Base-by-base conservation (phyloP, 257 asterid genomes). In the Nicotiana sylvestris region DNA sequence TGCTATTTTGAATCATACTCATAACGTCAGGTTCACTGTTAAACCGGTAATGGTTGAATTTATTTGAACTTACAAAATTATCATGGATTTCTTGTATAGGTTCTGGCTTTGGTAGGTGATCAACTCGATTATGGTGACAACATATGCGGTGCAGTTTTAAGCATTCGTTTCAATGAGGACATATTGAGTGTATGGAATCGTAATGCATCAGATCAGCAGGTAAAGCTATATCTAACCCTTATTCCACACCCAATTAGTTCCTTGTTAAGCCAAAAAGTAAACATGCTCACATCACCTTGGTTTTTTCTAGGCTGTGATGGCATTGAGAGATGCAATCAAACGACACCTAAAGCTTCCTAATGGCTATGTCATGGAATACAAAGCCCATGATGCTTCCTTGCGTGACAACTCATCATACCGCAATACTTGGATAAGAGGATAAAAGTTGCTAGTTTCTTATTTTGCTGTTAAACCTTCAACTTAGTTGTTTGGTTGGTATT, bases 101-200 rank as follows among this genome's bases (percentile, higher is more conserved):
- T 96, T 83, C 92, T 96, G 80, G 99, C 99, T 15, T 85, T 96
- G 81, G 86, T 94, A 10, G 99, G 99, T 81, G 97, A 96, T 83
- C 98, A 94, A 81, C 97, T 96, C 17, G 99, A 96, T 66, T 93
- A 90, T 80, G 95, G 99, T 29, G 98, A 95, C 60, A 89, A 94
- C 84, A 87, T 96, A 53, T 94, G 98, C 77, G 98, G 99, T 82
- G 98, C 95, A 25, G 99, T 96, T 16, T 60, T 96, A 82, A 94
- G 99, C 84, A 88, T 94, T 82, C 99, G 99, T 76, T 93, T 94
- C 87, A 96, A 93, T 21, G 99, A 96, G 94, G 99, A 96, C 83
- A 96, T 96, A 78, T 84, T 96, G 81, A 96, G 99, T 53, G 97
- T 96, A 69, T 96, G 99, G 99, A 96, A 94, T 88, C 95, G 98